phyloP scores from a whole-genome alignment of 2,329 filamentous ascomycete genomes.

The Fusarium tanahbumbuense region DNA sequence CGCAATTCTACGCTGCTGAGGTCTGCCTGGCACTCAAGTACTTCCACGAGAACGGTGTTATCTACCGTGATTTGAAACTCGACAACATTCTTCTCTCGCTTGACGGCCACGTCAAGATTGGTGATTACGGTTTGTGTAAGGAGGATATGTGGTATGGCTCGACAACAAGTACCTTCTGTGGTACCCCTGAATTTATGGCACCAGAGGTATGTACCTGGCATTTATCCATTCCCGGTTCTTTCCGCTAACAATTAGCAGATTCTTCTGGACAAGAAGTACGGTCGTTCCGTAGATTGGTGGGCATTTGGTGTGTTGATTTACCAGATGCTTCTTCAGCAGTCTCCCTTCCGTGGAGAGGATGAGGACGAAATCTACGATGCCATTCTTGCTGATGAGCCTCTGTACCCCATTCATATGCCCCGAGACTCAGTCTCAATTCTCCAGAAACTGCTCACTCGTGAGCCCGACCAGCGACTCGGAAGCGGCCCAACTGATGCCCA shows the following conservation, averaged over 20 bases:
- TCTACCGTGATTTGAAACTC: constrained; percentile 96
- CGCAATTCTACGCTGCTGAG: constrained; percentile 98
- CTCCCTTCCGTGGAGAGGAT: constrained; percentile 97
- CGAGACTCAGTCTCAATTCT: constrained; percentile 97
- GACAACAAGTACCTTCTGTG: constrained; percentile 97
- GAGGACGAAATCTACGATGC: constrained; percentile 99
- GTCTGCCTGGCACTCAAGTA: constrained; percentile 98
- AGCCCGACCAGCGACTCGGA: constrained; percentile 91
- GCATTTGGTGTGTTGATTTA: constrained; percentile 99
- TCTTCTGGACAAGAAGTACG: constrained; percentile 97
- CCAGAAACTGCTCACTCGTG: constrained; percentile 94
- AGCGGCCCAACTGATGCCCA: constrained; percentile 97
- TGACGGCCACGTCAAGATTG: constrained; percentile 98
- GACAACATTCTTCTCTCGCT: constrained; percentile 92
- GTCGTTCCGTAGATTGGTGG: constrained; percentile 98
- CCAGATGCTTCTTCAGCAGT: constrained; percentile 99
- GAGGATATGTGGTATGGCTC: constrained; percentile 99
- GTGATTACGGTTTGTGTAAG: constrained; percentile 98
- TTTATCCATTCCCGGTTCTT: neutral
- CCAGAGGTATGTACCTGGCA: constrained; percentile 75
- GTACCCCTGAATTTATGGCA: constrained; percentile 99
- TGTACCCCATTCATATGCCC: constrained; percentile 99
- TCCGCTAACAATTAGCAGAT: constrained; percentile 69
- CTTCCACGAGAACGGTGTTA: constrained; percentile 99
- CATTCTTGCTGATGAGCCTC: constrained; percentile 94